Evolutionary conservation across 208 protist species (phyloP), one percentile per base, ranked within the genome.

Genomic region (Leishmania martiniquensis): DNA sequence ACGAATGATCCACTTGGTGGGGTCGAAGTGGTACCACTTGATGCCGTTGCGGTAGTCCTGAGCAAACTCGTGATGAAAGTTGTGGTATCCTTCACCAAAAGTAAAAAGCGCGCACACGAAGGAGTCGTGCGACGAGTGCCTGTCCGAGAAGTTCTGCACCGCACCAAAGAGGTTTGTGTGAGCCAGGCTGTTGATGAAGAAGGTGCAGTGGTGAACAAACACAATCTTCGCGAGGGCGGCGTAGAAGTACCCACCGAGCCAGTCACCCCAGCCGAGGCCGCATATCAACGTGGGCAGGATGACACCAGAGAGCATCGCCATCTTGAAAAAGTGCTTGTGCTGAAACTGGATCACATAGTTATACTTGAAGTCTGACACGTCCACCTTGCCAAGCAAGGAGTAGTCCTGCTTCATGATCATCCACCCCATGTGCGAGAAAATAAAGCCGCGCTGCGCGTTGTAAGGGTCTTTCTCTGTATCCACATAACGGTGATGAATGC

Each of bases 61-160:
- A 20, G 95, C 87, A 76, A 98, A 98, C 77, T 95, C 93, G 85
- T 98, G 96, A 77, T 98, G 96, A 86, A 95, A 98, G 86, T 98
- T 97, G 89, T 98, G 94, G 85, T 96, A 98, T 65, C 96, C 96
- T 86, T 98, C 96, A 49, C 94, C 94, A 75, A 97, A 91, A 15
- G 96, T 94, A 70, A 95, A 77, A 34, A 98, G 77, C 52, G 93
- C 90, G 69, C 91, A 95, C 29, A 96, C 77, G 39, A 91, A 70
- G 55, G 91, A 97, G 83, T 98, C 94, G 77, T 90, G 90, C 20
- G 94, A 93, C 32, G 91, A 87, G 85, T 95, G 88, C 34, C 87
- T 85, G 74, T 97, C 91, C 42, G 88, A 95, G 82, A 88, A 97
- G 81, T 92, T 95, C 82, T 94, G 85, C 62, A 83, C 78, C 10